Conservation (phyloP, 495 filamentous ascomycete species). For the Glutinoglossum americanum region DNA sequence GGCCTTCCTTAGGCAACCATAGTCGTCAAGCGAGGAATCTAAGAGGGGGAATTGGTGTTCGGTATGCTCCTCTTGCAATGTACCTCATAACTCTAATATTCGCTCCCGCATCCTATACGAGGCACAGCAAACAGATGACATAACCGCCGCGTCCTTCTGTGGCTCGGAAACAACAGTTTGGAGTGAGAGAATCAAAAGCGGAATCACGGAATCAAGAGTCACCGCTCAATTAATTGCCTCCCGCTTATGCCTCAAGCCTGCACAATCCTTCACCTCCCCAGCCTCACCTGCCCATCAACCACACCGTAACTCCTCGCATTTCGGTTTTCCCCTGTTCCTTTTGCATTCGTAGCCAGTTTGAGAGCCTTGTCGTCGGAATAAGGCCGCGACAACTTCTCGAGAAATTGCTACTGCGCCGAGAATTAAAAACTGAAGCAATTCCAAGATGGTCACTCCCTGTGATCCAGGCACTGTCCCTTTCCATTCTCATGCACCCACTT, state of each 20-base stretch:
- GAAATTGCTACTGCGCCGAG: neutral
- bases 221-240: neutral
- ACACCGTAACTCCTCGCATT: neutral
- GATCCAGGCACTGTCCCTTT: neutral
- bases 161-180: neutral
- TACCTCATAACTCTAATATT: neutral
- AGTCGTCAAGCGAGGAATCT: neutral
- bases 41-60: neutral
- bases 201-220: neutral
- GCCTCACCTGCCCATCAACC: neutral
- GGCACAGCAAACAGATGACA: neutral
- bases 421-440: neutral
- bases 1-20: neutral
- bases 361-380: neutral
- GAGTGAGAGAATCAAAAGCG: neutral
- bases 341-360: neutral
- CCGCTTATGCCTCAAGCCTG: neutral
- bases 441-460: neutral
- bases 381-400: neutral
- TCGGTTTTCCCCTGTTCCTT: neutral
- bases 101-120: neutral
- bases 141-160: neutral
- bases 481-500: neutral
- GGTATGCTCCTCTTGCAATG: too few species aligned
- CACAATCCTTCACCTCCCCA: neutral